Base-by-base conservation (phyloP, 2,329 filamentous ascomycete species). In the Cladosporium sp. region DNA sequence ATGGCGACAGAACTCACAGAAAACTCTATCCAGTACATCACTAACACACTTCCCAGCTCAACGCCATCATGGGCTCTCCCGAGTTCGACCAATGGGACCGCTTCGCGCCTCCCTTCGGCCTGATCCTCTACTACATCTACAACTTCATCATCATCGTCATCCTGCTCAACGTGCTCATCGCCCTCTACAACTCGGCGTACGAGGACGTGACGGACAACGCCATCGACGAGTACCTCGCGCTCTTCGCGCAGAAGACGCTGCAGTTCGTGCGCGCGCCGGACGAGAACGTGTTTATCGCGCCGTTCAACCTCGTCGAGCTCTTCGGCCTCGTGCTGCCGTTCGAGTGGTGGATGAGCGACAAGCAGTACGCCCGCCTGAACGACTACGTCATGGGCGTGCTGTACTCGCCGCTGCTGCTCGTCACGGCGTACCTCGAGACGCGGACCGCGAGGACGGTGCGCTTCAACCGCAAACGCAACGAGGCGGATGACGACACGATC, bases 91-190 rank as follows among this genome's bases (percentile, higher is more conserved):
- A 90, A 0, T 98, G 98, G 74, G 93, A 97, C 70, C 85, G 89
- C 28, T 99, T 98, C 76, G 91, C 91, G 26, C 93, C 91, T 14
- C 95, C 95, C 0, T 99, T 97, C 77, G 95, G 95, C 10, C 86
- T 97, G 60, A 91, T 97, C 35, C 88, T 99, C 11, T 99, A 99
- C 82, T 99, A 99, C 81, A 87, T 96, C 75, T 99, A 97, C 78
- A 96, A 94, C 21, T 99, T 99, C 74, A 89, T 98, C 46, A 91
- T 99, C 73, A 97, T 97, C 90, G 93, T 95, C 69, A 84, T 99
- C 65, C 83, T 98, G 29, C 87, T 99, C 71, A 99, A 99, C 77
- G 92, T 99, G 72, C 87, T 99, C 66, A 98, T 99, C 75, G 95
- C 95, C 0, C 87, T 99, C 7, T 99, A 97, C 82, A 98, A 98